These are phyloP conservation scores for Dendrobium chrysotoxum DNA, from an alignment of 106 monocot species.

Conservation along the genomic window DNA sequence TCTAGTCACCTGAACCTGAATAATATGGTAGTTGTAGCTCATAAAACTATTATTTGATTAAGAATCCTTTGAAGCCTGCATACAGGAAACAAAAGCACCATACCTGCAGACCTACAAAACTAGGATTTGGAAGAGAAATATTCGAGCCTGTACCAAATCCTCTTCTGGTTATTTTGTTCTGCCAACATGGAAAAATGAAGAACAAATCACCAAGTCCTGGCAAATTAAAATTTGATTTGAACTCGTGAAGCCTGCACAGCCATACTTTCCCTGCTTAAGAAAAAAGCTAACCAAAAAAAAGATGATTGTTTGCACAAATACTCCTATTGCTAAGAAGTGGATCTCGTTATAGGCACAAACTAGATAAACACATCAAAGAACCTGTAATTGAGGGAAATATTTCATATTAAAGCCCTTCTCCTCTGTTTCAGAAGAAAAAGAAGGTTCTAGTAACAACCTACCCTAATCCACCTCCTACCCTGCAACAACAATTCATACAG, in stretches of 20 bases:
- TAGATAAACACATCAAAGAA: too few species aligned
- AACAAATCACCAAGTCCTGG: not conserved
- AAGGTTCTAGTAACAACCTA: not conserved
- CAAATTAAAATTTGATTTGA: conserved; percentile 1
- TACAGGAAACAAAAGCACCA: not conserved
- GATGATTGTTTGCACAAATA: not conserved
- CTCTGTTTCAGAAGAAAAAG: not conserved
- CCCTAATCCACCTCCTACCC: not conserved
- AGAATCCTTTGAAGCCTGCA: not conserved
- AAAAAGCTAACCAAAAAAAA: not conserved
- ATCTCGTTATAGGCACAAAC: too few species aligned
- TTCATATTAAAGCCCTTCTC: not conserved
- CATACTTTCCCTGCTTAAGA: not conserved
- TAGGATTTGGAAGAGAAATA: not conserved
- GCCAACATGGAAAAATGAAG: not conserved
- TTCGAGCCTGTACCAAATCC: not conserved
- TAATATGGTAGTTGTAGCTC: not conserved
- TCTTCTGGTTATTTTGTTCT: not conserved
- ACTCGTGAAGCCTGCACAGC: not conserved
- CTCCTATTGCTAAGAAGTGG: not conserved
- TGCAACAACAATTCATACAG: too few species aligned
- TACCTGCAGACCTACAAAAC: not conserved
- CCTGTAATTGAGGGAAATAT: too few species aligned
- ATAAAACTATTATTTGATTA: not conserved
- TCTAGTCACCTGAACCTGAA: not conserved